Percentiles rank a stretch among this genome's conserved stretches.
phyloP scores from a whole-genome alignment of 768 basidiomycete species.

The Cyclocybe aegerita region DNA sequence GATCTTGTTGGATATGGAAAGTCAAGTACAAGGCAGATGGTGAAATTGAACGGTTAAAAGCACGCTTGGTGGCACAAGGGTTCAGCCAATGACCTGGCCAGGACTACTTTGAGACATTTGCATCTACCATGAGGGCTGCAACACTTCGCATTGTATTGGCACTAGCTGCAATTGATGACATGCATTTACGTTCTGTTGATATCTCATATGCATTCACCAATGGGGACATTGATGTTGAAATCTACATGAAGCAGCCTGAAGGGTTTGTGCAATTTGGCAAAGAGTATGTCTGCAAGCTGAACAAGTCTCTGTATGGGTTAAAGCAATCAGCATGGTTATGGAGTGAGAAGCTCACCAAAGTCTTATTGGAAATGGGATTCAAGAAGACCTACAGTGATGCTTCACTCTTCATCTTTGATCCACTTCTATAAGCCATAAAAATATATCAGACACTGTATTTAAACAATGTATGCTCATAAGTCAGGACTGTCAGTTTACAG shows the following conservation, averaged over 20 bases:
- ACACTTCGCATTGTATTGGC: constrained; percentile 3
- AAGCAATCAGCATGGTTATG: too few species aligned
- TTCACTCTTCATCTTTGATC: constrained; percentile 11
- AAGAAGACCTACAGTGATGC: constrained; percentile 9
- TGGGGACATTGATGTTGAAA: constrained; percentile 20
- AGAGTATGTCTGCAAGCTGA: background rate
- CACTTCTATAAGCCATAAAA: too few species aligned
- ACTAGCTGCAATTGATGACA: constrained; percentile 25
- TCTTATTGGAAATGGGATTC: constrained; percentile 1
- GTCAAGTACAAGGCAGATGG: constrained; percentile 41
- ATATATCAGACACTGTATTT: too few species aligned
- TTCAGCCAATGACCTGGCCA: constrained; percentile 36
- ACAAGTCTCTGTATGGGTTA: too few species aligned
- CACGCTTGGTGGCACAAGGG: constrained; percentile 39
- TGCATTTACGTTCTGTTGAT: constrained; percentile 25
- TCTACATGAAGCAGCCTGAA: constrained; percentile 26
- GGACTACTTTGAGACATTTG: constrained; percentile 38
- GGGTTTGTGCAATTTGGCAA: constrained; percentile 9
- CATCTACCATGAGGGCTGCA: constrained; percentile 24
- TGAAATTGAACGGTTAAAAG: constrained; percentile 37
- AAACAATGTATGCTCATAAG: too few species aligned
- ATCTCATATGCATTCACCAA: constrained; percentile 26
- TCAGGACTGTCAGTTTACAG: too few species aligned
- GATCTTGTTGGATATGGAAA: constrained; percentile 37
- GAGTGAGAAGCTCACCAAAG: too few species aligned